A percentile compares a stretch with the other conserved stretches of the same genome.
Evolutionary conservation across 2,329 filamentous ascomycete species (phyloP).

Genomic region (Verticillium isaacii): DNA sequence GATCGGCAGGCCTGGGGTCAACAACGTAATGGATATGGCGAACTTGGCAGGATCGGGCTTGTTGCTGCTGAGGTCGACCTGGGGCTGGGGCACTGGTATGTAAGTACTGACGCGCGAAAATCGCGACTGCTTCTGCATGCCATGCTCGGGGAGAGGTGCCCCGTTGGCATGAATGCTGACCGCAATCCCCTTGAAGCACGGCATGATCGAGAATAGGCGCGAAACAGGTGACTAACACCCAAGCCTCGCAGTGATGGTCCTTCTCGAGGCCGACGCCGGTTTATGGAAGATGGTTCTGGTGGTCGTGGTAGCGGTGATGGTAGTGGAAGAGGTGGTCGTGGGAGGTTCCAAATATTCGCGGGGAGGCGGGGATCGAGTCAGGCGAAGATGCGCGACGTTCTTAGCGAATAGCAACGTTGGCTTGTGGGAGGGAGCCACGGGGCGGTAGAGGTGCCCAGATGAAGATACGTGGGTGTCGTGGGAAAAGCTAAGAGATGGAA

Average conservation of each 20-base stretch:
- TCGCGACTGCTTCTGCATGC: conserved; percentile 89
- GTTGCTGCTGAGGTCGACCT: conserved; percentile 55
- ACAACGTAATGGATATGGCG: conserved; percentile 93
- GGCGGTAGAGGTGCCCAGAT: neutral
- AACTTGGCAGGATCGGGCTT: conserved; percentile 93
- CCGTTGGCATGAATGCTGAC: conserved; percentile 87
- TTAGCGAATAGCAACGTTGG: neutral
- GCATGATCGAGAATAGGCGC: conserved; percentile 49
- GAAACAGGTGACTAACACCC: neutral
- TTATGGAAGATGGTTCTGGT: neutral
- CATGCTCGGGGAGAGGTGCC: conserved; percentile 83
- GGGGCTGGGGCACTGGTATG: conserved; percentile 89
- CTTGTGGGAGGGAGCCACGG: neutral
- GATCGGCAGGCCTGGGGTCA: conserved; percentile 82
- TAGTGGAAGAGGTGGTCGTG: neutral
- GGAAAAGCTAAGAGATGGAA: neutral
- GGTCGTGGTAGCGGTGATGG: conserved; percentile 1
- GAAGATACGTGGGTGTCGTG: neutral
- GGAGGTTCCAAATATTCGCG: neutral
- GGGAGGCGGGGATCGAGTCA: neutral
- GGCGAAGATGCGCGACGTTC: neutral
- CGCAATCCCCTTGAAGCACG: conserved; percentile 98
- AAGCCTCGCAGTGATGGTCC: neutral
- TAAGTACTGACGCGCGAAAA: conserved; percentile 92
- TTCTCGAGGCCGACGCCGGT: neutral